These are phyloP conservation scores for Xylaria curta DNA, from an alignment of 495 filamentous ascomycete species.

Conservation along the genomic window DNA sequence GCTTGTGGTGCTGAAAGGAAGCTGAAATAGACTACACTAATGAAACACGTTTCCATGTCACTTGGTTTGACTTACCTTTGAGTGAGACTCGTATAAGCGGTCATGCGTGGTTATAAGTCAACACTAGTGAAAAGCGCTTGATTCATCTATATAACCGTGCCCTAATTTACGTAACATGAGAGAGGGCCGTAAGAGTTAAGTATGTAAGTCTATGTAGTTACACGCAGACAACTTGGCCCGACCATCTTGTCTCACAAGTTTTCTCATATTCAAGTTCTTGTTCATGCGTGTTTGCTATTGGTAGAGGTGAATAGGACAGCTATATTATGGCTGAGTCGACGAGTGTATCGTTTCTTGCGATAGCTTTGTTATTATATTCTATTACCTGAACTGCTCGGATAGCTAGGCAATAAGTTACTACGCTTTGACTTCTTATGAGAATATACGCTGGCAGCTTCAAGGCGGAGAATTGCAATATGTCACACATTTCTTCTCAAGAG, in stretches of 20 bases:
- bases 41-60: neutral
- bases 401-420: neutral
- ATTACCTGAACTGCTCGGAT: neutral
- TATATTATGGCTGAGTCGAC: neutral
- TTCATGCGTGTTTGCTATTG: neutral
- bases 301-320: neutral
- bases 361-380: neutral
- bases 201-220: neutral
- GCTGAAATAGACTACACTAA: neutral
- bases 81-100: neutral
- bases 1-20: neutral
- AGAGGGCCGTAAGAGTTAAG: neutral
- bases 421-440: neutral
- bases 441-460: neutral
- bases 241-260: neutral
- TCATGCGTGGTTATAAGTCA: neutral
- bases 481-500: neutral
- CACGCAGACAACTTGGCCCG: neutral
- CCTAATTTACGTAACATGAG: neutral
- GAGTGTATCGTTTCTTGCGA: neutral
- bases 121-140: neutral
- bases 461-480: neutral
- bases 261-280: neutral
- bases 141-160: neutral
- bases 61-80: neutral